Evolutionary conservation across 2,329 filamentous ascomycete species (phyloP).

Genomic region (Ophiostoma triangulosporum): DNA sequence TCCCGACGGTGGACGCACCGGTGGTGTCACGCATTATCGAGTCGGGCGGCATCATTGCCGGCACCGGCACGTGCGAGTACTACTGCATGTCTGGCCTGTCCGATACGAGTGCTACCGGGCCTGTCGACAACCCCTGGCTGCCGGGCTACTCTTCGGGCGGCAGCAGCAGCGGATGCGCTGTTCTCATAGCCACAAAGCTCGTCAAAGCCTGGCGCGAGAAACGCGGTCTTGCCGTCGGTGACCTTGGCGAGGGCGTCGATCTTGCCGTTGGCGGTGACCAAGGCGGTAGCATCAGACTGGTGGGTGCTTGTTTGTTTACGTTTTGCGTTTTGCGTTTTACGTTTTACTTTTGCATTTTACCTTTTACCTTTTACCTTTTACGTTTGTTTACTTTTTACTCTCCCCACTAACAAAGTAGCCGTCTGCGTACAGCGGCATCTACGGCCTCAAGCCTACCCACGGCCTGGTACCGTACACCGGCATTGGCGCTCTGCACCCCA

Average conservation of each 20-base stretch:
- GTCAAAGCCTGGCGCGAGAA: slow-evolving; percentile 9
- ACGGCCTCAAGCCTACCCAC: slow-evolving; percentile 33
- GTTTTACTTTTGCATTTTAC: too few species aligned
- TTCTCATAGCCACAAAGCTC: slow-evolving; percentile 19
- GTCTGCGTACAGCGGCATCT: slow-evolving; percentile 26
- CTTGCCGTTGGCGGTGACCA: slow-evolving; percentile 51
- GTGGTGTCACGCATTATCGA: slow-evolving; percentile 28
- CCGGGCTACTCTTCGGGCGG: slow-evolving; percentile 60
- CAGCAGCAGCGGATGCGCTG: slow-evolving; percentile 57
- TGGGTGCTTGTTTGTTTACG: background rate
- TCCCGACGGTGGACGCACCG: slow-evolving; percentile 44
- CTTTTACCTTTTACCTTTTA: too few species aligned
- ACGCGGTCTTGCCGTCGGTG: slow-evolving; percentile 50
- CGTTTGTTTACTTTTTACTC: background rate
- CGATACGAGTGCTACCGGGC: slow-evolving; percentile 62
- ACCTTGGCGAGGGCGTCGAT: slow-evolving; percentile 11
- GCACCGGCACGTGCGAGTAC: slow-evolving; percentile 61
- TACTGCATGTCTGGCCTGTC: slow-evolving; percentile 41
- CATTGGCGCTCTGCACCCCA: slow-evolving; percentile 25
- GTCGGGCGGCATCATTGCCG: slow-evolving; percentile 56
- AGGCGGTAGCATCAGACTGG: slow-evolving; percentile 58
- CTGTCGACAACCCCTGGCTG: slow-evolving; percentile 60
- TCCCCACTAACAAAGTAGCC: slow-evolving; percentile 12
- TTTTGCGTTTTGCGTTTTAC: too few species aligned
- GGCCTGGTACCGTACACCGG: slow-evolving; percentile 37